Percentiles rank a stretch among this genome's conserved stretches.
Conservation (phyloP, 2,329 filamentous ascomycete species). For the Penicillium sp. region DNA sequence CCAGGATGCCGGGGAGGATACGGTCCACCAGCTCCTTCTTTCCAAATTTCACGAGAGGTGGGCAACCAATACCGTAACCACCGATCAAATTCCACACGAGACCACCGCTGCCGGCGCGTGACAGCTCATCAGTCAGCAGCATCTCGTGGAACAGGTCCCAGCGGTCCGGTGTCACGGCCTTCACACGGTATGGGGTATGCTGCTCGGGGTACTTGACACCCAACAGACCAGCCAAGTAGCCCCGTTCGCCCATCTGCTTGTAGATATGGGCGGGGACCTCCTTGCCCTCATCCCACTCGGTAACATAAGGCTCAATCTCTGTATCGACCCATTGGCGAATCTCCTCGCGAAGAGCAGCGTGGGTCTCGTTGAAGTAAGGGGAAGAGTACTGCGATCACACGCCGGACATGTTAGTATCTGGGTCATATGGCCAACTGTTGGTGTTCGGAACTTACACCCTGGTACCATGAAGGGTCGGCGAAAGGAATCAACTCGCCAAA, state of each 20-base stretch:
- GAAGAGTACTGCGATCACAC: conserved; percentile 72
- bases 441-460: conserved; percentile 64
- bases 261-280: conserved; percentile 86
- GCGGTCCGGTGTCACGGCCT: conserved; percentile 78
- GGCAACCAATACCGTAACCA: conserved; percentile 93
- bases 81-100: conserved; percentile 97
- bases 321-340: conserved; percentile 88
- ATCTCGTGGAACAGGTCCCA: conserved; percentile 99
- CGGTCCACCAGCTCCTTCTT: conserved; percentile 81
- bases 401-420: conserved; percentile 11
- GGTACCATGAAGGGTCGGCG: conserved; percentile 91
- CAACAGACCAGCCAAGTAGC: conserved; percentile 87
- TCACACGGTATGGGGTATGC: conserved; percentile 69
- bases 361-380: conserved; percentile 92
- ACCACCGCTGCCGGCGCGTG: conserved; percentile 82
- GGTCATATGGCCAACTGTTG: neutral
- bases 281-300: conserved; percentile 96
- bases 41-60: conserved; percentile 89
- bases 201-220: conserved; percentile 76
- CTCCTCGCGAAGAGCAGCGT: conserved; percentile 87
- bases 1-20: conserved; percentile 83
- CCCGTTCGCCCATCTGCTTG: conserved; percentile 90
- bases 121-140: conserved; percentile 91
- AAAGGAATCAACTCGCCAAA: conserved; percentile 89
- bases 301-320: conserved; percentile 86